Percentiles rank a stretch among this genome's conserved stretches.
Conservation (phyloP, 1,139 yeast species). For the Trichomonascaceae sp. region DNA sequence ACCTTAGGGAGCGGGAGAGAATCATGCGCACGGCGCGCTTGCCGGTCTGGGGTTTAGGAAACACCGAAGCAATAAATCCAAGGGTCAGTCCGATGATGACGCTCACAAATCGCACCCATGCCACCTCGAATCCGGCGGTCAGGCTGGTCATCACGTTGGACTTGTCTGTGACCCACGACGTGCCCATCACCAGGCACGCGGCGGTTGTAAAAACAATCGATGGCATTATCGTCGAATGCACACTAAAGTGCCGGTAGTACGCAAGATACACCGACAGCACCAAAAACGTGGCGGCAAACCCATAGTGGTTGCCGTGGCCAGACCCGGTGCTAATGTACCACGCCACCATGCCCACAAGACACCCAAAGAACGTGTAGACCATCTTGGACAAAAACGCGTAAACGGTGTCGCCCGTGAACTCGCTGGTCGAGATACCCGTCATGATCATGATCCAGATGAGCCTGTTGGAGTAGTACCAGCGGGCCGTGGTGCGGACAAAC, state of each 20-base stretch:
- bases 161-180: slow-evolving; percentile 20
- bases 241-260: slow-evolving; percentile 22
- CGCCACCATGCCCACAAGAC: slow-evolving; percentile 21
- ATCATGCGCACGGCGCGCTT: slow-evolving; percentile 16
- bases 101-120: slow-evolving; percentile 25
- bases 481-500: slow-evolving; percentile 17
- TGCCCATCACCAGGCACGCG: slow-evolving; percentile 19
- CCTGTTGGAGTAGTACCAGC: slow-evolving; percentile 18
- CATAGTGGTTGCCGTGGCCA: slow-evolving; percentile 22
- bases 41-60: slow-evolving; percentile 23
- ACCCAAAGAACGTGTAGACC: slow-evolving; percentile 20
- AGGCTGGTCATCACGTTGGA: slow-evolving; percentile 5
- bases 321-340: slow-evolving; percentile 26
- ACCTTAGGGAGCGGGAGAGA: slow-evolving; percentile 13
- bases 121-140: slow-evolving; percentile 20
- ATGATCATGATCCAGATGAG: slow-evolving; percentile 25
- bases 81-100: slow-evolving; percentile 22
- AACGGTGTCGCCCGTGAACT: slow-evolving; percentile 24
- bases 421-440: slow-evolving; percentile 19
- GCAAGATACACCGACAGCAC: slow-evolving; percentile 16
- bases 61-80: slow-evolving; percentile 21
- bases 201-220: slow-evolving; percentile 22
- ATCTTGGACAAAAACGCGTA: slow-evolving; percentile 19
- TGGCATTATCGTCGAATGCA: slow-evolving; percentile 20
- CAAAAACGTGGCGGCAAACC: slow-evolving; percentile 22